phyloP scores from a whole-genome alignment of 106 monocot genomes.

The Dactylorhiza incarnata region DNA sequence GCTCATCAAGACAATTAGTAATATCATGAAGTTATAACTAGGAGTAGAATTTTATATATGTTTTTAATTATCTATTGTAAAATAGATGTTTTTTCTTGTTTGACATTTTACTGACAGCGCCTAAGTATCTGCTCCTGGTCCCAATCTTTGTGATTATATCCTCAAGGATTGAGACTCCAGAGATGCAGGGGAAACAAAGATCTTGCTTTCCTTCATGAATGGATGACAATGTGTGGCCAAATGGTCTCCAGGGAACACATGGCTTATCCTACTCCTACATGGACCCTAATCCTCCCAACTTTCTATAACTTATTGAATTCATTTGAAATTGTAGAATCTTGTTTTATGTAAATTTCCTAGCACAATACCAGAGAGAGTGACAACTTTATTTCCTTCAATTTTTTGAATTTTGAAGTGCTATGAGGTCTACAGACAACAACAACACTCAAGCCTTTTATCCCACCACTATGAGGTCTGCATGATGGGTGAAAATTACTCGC shows the following conservation, averaged over 20 bases:
- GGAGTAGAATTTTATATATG: background rate
- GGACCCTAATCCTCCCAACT: background rate
- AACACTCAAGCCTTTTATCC: no score
- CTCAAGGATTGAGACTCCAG: background rate
- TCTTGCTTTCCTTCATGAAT: background rate
- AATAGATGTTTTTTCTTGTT: background rate
- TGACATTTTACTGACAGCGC: background rate
- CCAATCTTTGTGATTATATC: background rate
- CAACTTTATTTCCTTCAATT: background rate
- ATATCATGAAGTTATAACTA: background rate
- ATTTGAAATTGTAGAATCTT: background rate
- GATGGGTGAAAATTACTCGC: no score
- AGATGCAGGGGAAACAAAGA: background rate
- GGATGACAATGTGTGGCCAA: no score
- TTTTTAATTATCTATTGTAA: background rate
- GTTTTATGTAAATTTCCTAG: background rate
- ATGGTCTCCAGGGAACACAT: no score
- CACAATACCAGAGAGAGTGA: background rate
- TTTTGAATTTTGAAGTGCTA: background rate
- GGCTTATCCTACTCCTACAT: background rate
- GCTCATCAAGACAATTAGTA: background rate
- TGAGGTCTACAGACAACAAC: no score
- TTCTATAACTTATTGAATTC: background rate
- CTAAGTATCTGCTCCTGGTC: background rate
- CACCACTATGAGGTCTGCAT: no score